phyloP scores from a whole-genome alignment of 1,139 yeast species.

The Candida anutae region DNA sequence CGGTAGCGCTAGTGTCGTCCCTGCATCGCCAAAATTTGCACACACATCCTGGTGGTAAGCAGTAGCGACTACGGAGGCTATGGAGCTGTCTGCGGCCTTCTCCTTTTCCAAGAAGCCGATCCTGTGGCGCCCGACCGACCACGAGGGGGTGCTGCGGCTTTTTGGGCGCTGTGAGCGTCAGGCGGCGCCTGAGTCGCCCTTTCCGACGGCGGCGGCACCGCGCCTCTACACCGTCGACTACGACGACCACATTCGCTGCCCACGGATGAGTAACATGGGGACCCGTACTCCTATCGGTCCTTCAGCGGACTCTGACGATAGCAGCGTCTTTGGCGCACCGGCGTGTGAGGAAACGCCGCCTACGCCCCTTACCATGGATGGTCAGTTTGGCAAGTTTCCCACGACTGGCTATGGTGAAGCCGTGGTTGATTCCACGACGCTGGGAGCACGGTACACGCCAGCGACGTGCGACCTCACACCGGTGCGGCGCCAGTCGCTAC shows the following conservation, averaged over 20 bases:
- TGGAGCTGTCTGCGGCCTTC: slow-evolving; percentile 22
- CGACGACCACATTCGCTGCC: slow-evolving; percentile 40
- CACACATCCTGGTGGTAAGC: no score
- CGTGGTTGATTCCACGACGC: no score
- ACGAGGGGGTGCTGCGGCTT: no score
- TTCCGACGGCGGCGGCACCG: slow-evolving; percentile 3
- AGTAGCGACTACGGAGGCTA: no score
- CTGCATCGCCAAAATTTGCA: no score
- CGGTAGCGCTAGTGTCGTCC: no score
- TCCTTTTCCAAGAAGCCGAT: slow-evolving; percentile 32
- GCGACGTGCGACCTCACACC: slow-evolving; percentile 36
- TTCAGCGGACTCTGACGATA: no score
- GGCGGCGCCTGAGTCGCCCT: slow-evolving; percentile 1
- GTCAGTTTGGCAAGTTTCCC: no score
- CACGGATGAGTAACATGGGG: slow-evolving; percentile 25
- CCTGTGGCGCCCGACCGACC: background rate
- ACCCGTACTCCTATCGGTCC: slow-evolving; percentile 1
- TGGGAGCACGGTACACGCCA: slow-evolving; percentile 21
- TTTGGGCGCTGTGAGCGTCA: slow-evolving; percentile 1
- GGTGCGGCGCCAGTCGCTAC: slow-evolving; percentile 21
- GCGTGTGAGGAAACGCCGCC: no score
- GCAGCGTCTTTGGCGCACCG: no score
- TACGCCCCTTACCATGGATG: no score
- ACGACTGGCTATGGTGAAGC: no score
- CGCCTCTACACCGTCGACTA: slow-evolving; percentile 23